Evolutionary conservation across 2,329 filamentous ascomycete genomes (phyloP), one percentile per base, ranked within the genome.

Genomic region (Fusarium duplospermum): DNA sequence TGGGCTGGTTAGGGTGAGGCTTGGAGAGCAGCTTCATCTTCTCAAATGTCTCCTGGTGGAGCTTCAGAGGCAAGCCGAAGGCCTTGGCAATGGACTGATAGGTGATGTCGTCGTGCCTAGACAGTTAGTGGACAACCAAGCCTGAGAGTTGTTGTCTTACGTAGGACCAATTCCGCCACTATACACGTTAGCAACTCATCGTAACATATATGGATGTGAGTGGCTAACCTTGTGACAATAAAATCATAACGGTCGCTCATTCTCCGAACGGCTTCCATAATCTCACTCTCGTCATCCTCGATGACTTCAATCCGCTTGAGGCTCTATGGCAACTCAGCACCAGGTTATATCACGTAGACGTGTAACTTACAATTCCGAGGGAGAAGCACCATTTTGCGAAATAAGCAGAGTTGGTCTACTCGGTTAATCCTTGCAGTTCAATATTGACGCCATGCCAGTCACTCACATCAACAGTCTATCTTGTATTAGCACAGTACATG

Each of bases 91-190:
- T 97, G 42, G 94, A 96, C 80, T 93, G 88, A 85, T 99, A 99
- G 29, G 96, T 98, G 77, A 98, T 98, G 81, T 99, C 96, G 83
- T 99, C 96, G 86, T 98, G 96, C 65, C 94, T 97, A 63, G 52
- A 50, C 57, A 40, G 62, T 81, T 45, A 80, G 79, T 59, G 40
- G 20, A 24, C 18, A 24, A n/a, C 18, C 33, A 56, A 33, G 29
- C 18, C 14, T 16, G 29, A 36, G 18, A 20, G 33, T 20, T 16
- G 31, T 29, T 38, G 47, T 18, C 62, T 86, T 85, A 96, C 93
- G 96, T 98, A 74, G 96, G 96, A 13, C 96, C 96, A 80, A 99
- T 98, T 33, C 96, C 96, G 75, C 96, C 96, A 77, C 93, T 90
- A 27, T 16, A 56, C n/a, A 36, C 31, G 27, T 78, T 67, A 75